Conservation (phyloP, 108 stramenopile genomes). For the Poteriospumella lacustris region DNA sequence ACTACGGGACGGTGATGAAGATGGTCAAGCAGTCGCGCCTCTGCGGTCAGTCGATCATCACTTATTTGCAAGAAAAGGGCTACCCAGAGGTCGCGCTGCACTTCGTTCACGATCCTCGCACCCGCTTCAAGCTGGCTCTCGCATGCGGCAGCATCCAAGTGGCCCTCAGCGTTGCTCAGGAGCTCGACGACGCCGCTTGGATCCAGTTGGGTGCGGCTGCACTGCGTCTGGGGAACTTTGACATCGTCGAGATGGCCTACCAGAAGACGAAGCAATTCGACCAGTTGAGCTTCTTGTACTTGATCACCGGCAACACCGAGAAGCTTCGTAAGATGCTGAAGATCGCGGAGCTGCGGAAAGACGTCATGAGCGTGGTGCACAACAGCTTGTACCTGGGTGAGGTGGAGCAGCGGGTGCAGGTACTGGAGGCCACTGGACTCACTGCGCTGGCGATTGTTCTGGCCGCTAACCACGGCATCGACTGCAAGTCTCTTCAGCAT, state of each 20-base stretch:
- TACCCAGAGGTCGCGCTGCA: conserved; percentile 98
- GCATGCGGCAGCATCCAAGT: conserved; percentile 98
- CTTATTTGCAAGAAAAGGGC: conserved; percentile 91
- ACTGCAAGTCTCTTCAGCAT: conserved; percentile 79
- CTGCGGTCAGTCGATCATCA: conserved; percentile 92
- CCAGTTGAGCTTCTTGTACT: conserved; percentile 90
- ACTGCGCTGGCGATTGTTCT: conserved; percentile 83
- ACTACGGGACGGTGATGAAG: conserved; percentile 93
- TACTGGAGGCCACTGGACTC: conserved; percentile 88
- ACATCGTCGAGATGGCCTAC: conserved; percentile 96
- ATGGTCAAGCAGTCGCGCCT: conserved; percentile 86
- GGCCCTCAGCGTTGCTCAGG: conserved; percentile 90
- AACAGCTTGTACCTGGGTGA: conserved; percentile 91
- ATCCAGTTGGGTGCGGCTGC: conserved; percentile 86
- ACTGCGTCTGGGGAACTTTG: conserved; percentile 88
- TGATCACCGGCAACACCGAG: conserved; percentile 83
- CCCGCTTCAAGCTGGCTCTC: conserved; percentile 88
- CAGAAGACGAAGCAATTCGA: conserved; percentile 96
- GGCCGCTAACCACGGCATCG: conserved; percentile 80
- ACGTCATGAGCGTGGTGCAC: conserved; percentile 94
- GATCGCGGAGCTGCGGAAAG: conserved; percentile 87
- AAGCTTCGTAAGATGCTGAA: conserved; percentile 95
- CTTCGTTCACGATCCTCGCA: conserved; percentile 89
- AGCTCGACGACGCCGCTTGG: conserved; percentile 81
- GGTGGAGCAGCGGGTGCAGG: conserved; percentile 79